Conservation (phyloP, 2,329 filamentous ascomycete species). For the Colletotrichum sp. region DNA sequence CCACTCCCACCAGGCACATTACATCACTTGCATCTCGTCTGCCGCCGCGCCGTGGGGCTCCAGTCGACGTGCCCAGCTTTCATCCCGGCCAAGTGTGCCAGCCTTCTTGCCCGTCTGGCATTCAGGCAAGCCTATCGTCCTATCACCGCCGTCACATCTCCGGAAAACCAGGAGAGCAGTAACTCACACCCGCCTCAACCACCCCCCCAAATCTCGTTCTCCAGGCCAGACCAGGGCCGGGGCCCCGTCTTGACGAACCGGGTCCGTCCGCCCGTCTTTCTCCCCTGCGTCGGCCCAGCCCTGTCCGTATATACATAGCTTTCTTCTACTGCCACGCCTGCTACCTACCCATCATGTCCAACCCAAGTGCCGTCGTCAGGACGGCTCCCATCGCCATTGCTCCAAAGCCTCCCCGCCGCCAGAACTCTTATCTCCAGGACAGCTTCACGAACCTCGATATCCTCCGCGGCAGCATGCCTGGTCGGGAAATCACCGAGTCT, state of each 20-base stretch:
- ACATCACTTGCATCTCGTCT: conserved; percentile 16
- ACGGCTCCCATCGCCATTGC: conserved; percentile 72
- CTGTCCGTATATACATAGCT: conserved; percentile 25
- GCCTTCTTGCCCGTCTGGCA: neutral
- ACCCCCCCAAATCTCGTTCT: conserved; percentile 1
- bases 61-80: neutral
- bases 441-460: conserved; percentile 53
- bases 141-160: conserved; percentile 14
- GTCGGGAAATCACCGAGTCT: conserved; percentile 58
- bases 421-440: conserved; percentile 50
- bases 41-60: conserved; percentile 11
- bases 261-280: conserved; percentile 20
- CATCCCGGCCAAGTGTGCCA: conserved; percentile 7
- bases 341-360: conserved; percentile 52
- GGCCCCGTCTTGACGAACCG: conserved; percentile 23
- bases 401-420: conserved; percentile 57
- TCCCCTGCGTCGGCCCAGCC: conserved; percentile 32
- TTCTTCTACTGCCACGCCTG: conserved; percentile 22
- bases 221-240: conserved; percentile 8
- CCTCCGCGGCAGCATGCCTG: conserved; percentile 52
- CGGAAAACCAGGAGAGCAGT: neutral
- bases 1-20: conserved; percentile 11
- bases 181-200: conserved; percentile 7
- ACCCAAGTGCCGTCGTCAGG: conserved; percentile 57
- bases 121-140: conserved; percentile 12